Evolutionary conservation across 331 rosid genomes (phyloP).

Genomic region (Prunus yedoensis): DNA sequence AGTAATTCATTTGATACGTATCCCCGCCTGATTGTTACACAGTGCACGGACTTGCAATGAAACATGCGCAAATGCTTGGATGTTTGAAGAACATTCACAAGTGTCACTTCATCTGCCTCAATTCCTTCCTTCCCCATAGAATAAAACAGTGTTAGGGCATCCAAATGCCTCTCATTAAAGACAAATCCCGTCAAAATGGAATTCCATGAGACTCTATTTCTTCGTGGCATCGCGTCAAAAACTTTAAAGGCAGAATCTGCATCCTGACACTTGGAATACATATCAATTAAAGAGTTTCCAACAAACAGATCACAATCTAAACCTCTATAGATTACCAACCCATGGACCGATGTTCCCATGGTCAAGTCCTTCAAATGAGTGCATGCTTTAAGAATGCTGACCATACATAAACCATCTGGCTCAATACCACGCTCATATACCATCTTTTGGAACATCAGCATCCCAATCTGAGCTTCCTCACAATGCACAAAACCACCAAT

Average conservation of each 20-base stretch:
- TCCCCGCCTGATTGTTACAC: slow-evolving; percentile 31
- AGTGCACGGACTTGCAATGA: slow-evolving; percentile 35
- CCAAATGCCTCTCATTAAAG: slow-evolving; percentile 34
- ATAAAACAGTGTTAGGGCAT: slow-evolving; percentile 34
- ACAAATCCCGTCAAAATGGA: slow-evolving; percentile 36
- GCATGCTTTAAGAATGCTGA: slow-evolving; percentile 47
- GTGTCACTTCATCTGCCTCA: slow-evolving; percentile 38
- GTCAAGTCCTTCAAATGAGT: slow-evolving; percentile 25
- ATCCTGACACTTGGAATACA: slow-evolving; percentile 41
- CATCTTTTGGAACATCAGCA: slow-evolving; percentile 37
- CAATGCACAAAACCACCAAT: slow-evolving; percentile 38
- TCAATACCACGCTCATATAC: slow-evolving; percentile 24
- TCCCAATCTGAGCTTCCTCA: slow-evolving; percentile 27
- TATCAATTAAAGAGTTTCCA: slow-evolving; percentile 47
- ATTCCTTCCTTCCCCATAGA: slow-evolving; percentile 34
- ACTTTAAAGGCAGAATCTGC: slow-evolving; percentile 29
- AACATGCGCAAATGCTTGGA: slow-evolving; percentile 29
- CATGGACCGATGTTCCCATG: slow-evolving; percentile 35
- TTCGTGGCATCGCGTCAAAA: slow-evolving; percentile 31
- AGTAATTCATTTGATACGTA: slow-evolving; percentile 36
- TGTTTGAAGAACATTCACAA: slow-evolving; percentile 45
- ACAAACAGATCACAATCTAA: slow-evolving; percentile 38
- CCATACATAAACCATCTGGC: slow-evolving; percentile 39
- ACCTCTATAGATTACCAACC: slow-evolving; percentile 42
- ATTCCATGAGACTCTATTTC: slow-evolving; percentile 49